Evolutionary conservation across 163 green algal genomes (phyloP).

Genomic region (Botryococcus braunii): DNA sequence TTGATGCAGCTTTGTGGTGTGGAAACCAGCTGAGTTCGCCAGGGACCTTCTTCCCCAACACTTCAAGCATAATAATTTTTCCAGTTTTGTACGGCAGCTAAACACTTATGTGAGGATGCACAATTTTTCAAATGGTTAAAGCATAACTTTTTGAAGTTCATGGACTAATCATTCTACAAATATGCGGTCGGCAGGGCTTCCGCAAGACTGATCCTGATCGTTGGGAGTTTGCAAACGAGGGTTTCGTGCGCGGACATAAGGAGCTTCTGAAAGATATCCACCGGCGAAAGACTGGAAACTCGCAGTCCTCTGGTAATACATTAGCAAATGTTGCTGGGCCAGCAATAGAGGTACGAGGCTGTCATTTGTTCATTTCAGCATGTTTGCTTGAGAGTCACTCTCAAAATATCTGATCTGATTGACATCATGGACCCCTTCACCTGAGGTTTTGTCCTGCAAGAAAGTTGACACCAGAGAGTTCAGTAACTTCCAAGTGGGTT

Average conservation of each 20-base stretch:
- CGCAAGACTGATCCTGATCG: slow-evolving; percentile 91
- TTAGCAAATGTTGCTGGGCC: too few relatives aligned
- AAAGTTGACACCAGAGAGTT: too few relatives aligned
- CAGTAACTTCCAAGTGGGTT: too few relatives aligned
- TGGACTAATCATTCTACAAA: not conserved
- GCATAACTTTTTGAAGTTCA: not conserved
- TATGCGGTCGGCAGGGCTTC: slow-evolving; percentile 69
- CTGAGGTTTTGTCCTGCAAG: too few relatives aligned
- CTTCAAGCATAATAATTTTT: slow-evolving; percentile 99
- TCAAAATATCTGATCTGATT: not conserved
- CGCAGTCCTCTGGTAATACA: too few relatives aligned
- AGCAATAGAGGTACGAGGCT: not conserved
- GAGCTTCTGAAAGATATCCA: slow-evolving; percentile 85
- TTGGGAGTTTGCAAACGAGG: slow-evolving; percentile 95
- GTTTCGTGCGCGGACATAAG: slow-evolving; percentile 70
- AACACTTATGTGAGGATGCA: slow-evolving; percentile 98
- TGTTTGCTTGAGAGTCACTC: not conserved
- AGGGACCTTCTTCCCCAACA: slow-evolving; percentile 83
- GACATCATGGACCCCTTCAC: slow-evolving; percentile 3
- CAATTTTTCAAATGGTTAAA: not conserved
- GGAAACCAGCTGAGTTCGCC: slow-evolving; percentile 85
- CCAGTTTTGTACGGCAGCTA: slow-evolving; percentile 92
- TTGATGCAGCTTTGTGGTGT: slow-evolving; percentile 83
- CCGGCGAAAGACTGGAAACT: slow-evolving; percentile 49
- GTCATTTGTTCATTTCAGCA: not conserved